Base-by-base conservation (phyloP, 2,329 filamentous ascomycete species). In the Sporothrix schenckii region DNA sequence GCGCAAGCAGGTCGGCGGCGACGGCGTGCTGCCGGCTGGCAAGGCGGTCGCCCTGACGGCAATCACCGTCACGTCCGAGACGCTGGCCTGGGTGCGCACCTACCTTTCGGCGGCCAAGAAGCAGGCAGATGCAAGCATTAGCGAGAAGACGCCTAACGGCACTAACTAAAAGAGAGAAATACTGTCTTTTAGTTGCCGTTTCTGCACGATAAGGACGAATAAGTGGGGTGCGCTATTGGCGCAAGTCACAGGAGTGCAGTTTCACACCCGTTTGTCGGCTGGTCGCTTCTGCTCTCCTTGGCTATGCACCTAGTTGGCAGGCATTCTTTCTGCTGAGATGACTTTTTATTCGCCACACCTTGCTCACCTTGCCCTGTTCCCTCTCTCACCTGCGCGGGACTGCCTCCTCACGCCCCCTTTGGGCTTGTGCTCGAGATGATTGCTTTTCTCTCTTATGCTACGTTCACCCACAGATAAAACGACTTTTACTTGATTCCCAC, bases 31-130 rank as follows among this genome's bases (percentile, higher is more conserved):
- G n/a, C 86, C 88, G 3, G 86, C 86, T 72, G 86, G 89, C 76
- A 93, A 91, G 84, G 92, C 92, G 13, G 81, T 88, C 16, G 82
- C 93, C 74, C 87, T 86, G 67, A 92, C 91, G 16, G 85, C 86
- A 30, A 82, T 93, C 65, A 84, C 92, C 65, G 83, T 93, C 66
- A 87, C 87, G 65, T 86, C 85, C 74, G 89, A 93, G 79, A 86
- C 87, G 1, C 79, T 92, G 68, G 81, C 81, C 69, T 91, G 86
- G 84, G 76, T 91, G 73, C 85, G 85, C 77, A 82, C 82, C 68
- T 85, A 88, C 75, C 77, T 92, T 65, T 82, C 85, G 72, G 80
- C 82, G 74, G 88, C 89, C 83, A 91, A 91, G 82, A 81, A 85
- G 34, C 84, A 90, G 75, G 68, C 65, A 3, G 65, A 47, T 11